Evolutionary conservation across 2,329 filamentous ascomycete genomes (phyloP).

Genomic region (Cyclaneusma minus): DNA sequence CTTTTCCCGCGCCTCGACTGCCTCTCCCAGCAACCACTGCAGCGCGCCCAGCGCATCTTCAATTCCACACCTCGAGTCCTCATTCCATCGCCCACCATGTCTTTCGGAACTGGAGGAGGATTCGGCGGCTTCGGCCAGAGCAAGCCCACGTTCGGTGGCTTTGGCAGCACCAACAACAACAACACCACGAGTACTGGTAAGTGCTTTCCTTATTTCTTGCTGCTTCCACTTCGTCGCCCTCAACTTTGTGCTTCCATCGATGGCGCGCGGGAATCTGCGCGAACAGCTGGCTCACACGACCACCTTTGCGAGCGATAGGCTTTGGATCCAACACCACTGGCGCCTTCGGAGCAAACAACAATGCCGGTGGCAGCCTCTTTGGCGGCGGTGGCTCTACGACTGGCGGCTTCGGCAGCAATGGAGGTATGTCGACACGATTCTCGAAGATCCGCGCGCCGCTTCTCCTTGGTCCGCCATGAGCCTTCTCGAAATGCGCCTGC

Average conservation of each 20-base stretch:
- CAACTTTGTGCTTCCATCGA: too few species aligned
- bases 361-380: conserved; percentile 23
- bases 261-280: conserved; percentile 6
- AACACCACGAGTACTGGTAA: conserved; percentile 20
- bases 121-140: conserved; percentile 44
- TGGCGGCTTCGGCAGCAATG: conserved; percentile 18
- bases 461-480: too few species aligned
- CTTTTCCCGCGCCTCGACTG: too few species aligned
- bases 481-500: too few species aligned
- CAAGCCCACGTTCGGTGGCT: conserved; percentile 43
- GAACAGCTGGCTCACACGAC: conserved; percentile 19
- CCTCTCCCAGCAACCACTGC: too few species aligned
- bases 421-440: conserved; percentile 21
- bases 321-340: conserved; percentile 24
- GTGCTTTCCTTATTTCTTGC: conserved; percentile 9
- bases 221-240: conserved; percentile 1
- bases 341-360: conserved; percentile 24
- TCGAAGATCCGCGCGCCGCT: too few species aligned
- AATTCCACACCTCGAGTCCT: too few species aligned
- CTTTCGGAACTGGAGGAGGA: conserved; percentile 30
- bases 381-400: conserved; percentile 19
- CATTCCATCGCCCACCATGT: too few species aligned
- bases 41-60: too few species aligned
- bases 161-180: conserved; percentile 16
- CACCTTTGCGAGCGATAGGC: conserved; percentile 18